Percentiles rank a stretch among this genome's conserved stretches.
phyloP scores from a whole-genome alignment of 306 rosid genomes.

The Prinsepia uniflora region DNA sequence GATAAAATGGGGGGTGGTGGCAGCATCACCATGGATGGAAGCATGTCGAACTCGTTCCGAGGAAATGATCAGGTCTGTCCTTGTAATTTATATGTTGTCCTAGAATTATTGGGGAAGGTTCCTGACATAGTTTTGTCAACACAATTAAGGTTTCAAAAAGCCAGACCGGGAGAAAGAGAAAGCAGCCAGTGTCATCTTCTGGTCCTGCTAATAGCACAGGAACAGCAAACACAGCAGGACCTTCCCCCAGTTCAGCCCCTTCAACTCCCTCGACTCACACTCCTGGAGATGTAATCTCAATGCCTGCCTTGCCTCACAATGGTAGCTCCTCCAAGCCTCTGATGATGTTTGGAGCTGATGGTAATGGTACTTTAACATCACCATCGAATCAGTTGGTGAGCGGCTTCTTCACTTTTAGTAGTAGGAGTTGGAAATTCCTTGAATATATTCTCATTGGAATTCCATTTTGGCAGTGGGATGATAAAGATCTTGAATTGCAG shows the following conservation, averaged over 20 bases:
- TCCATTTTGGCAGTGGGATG: conserved; percentile 99
- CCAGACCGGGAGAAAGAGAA: conserved; percentile 96
- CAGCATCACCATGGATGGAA: conserved; percentile 73
- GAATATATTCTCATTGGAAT: conserved; percentile 73
- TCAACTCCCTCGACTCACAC: conserved; percentile 99
- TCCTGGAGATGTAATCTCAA: conserved; percentile 92
- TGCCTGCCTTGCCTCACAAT: conserved; percentile 87
- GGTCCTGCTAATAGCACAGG: conserved; percentile 99
- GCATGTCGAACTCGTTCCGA: conserved; percentile 90
- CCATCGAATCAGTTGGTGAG: conserved; percentile 96
- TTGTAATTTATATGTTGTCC: conserved; percentile 5
- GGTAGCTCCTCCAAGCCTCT: conserved; percentile 85
- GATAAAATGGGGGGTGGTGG: conserved; percentile 85
- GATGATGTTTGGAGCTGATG: conserved; percentile 82
- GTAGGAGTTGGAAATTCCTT: conserved; percentile 55
- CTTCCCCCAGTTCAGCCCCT: conserved; percentile 98
- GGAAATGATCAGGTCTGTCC: conserved; percentile 96
- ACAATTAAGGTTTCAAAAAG: conserved; percentile 76
- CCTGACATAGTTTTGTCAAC: conserved; percentile 39
- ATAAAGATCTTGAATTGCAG: conserved; percentile 99
- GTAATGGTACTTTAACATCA: conserved; percentile 79
- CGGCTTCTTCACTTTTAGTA: conserved; percentile 21
- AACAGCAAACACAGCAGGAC: conserved; percentile 94
- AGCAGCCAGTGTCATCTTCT: conserved; percentile 94
- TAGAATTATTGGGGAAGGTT: conserved; percentile 22